Evolutionary conservation across 2,329 filamentous ascomycete genomes (phyloP).

Genomic region (Gaeumannomyces tritici): DNA sequence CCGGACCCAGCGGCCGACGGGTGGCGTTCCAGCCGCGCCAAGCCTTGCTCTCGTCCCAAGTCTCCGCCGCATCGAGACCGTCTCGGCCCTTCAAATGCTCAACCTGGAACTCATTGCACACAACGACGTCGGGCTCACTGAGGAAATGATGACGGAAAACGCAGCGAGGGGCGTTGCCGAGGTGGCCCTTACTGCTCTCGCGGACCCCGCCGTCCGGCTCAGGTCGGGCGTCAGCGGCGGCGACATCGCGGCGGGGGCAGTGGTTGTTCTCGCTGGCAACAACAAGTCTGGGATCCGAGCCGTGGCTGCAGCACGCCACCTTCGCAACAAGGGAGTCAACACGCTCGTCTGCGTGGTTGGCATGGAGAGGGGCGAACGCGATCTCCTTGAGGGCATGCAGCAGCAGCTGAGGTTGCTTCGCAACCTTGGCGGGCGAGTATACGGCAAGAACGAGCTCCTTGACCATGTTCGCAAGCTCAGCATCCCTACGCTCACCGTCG

Average conservation of each 20-base stretch:
- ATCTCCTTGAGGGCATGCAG: conserved; percentile 69
- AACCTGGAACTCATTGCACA: conserved; percentile 88
- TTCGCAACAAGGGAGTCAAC: conserved; percentile 73
- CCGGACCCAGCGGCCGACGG: conserved; percentile 10
- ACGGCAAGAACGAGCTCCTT: conserved; percentile 50
- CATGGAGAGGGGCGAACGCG: conserved; percentile 68
- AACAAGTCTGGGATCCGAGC: conserved; percentile 81
- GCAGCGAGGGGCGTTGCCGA: conserved; percentile 83
- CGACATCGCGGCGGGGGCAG: conserved; percentile 17
- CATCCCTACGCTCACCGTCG: conserved; percentile 24
- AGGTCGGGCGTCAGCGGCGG: conserved; percentile 31
- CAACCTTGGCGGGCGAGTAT: conserved; percentile 69
- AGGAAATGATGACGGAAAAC: conserved; percentile 88
- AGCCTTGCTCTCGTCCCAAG: conserved; percentile 46
- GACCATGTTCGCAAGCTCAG: conserved; percentile 44
- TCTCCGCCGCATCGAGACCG: conserved; percentile 49
- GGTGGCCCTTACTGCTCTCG: conserved; percentile 62
- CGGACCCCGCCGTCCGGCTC: conserved; percentile 49
- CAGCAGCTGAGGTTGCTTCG: conserved; percentile 78
- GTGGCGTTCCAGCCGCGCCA: conserved; percentile 9
- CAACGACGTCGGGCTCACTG: conserved; percentile 75
- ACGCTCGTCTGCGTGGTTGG: conserved; percentile 79
- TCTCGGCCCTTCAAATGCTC: conserved; percentile 74
- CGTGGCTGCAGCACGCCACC: conserved; percentile 75
- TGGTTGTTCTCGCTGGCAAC: conserved; percentile 86